Evolutionary conservation across 169 alveolate species (phyloP).

Genomic region (Plasmodium yoelii): DNA sequence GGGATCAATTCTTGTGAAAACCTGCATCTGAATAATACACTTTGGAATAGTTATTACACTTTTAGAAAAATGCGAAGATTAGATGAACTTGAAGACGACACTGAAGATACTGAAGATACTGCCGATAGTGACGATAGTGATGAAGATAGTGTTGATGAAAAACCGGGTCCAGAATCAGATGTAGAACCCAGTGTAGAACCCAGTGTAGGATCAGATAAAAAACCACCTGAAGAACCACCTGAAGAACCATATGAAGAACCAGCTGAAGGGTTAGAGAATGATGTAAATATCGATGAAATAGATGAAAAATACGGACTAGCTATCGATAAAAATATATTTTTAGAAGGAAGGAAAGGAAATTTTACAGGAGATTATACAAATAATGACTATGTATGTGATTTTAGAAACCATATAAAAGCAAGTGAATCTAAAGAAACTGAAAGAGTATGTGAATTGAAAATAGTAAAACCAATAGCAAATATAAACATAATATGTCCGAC

Average conservation of each 20-base stretch:
- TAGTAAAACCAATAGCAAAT: conserved; percentile 37
- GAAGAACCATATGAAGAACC: neutral
- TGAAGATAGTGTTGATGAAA: neutral
- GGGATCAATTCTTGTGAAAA: no score
- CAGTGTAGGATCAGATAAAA: neutral
- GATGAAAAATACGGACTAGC: neutral
- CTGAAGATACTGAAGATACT: neutral
- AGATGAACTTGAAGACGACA: conserved; percentile 4
- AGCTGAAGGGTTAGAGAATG: neutral
- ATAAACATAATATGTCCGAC: conserved; percentile 55
- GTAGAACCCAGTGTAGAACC: neutral
- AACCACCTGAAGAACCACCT: neutral
- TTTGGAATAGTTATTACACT: no score
- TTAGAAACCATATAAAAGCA: conserved; percentile 14
- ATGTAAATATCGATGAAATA: no score
- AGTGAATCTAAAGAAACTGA: neutral
- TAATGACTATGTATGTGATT: conserved; percentile 68
- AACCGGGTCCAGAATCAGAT: neutral
- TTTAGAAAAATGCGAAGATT: no score
- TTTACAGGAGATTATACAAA: conserved; percentile 23
- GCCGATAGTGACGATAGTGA: conserved; percentile 6
- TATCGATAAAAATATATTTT: neutral
- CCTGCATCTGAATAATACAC: no score
- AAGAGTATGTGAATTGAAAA: conserved; percentile 26
- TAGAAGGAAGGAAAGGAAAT: neutral